phyloP scores from a whole-genome alignment of 1,139 yeast species.

The Martiniozyma asiatica region DNA sequence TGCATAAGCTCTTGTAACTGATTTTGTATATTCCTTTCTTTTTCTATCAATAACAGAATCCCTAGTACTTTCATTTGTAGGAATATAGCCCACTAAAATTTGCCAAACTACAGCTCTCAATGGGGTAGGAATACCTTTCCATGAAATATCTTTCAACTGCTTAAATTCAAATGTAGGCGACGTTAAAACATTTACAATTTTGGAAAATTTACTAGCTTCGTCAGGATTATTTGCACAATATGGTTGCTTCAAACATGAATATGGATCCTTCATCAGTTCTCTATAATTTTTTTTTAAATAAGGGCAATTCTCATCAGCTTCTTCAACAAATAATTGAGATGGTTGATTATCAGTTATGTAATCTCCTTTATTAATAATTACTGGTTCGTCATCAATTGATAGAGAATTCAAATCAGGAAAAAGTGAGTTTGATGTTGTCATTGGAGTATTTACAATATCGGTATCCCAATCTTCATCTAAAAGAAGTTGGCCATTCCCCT shows the following conservation, averaged over 20 bases:
- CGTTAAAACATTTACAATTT: conserved; percentile 53
- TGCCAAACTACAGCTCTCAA: conserved; percentile 87
- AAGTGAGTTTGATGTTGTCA: conserved; percentile 13
- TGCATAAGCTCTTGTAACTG: conserved; percentile 41
- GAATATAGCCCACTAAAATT: conserved; percentile 75
- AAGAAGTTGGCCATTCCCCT: too few species aligned
- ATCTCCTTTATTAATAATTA: not conserved
- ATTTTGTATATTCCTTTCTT: conserved; percentile 76
- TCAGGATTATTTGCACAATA: conserved; percentile 22
- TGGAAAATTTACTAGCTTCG: conserved; percentile 42
- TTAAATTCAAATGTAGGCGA: conserved; percentile 50
- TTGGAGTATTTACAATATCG: conserved; percentile 41
- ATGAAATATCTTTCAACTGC: conserved; percentile 66
- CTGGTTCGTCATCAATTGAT: not conserved
- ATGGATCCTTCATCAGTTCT: conserved; percentile 24
- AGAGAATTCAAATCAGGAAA: conserved; percentile 13
- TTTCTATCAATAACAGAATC: conserved; percentile 59
- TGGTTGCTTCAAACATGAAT: conserved; percentile 30
- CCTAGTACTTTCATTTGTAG: conserved; percentile 73
- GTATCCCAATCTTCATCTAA: conserved; percentile 97
- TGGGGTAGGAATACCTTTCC: conserved; percentile 89
- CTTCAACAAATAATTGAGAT: conserved; percentile 2
- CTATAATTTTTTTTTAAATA: conserved; percentile 18
- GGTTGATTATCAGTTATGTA: conserved; percentile 1
- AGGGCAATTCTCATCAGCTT: conserved; percentile 13